Evolutionary conservation across 805 yeast genomes (phyloP), one percentile per base, ranked within the genome.

Genomic region (Metschnikowia henanensis): DNA sequence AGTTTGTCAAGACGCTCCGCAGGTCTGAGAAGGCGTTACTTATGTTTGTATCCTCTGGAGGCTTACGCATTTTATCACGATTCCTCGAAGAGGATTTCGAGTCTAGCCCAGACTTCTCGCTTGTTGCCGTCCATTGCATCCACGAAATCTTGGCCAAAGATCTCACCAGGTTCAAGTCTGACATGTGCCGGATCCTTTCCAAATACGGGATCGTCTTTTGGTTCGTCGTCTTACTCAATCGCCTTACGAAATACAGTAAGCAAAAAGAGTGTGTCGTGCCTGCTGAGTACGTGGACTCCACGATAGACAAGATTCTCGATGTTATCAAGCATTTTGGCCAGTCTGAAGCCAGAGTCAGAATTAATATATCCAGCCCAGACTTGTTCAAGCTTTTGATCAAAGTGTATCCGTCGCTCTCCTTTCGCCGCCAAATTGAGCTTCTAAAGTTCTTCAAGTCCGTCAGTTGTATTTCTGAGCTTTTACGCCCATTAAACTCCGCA

Each of bases 31-130:
- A 49, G 19, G 68, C 73, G 1, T 47, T 73, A 10, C 57, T 67
- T 4, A 61, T 66, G 65, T 71, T 75, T 46, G 64, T 75, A 4
- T 68, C 76, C 3, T 61, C 72, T 39, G 80, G 80, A 3, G 77
- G 78, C 0, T 57, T 77, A 17, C 58, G 68, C 23, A 67, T 75
- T 3, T 57, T 76, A 23, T 55, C 74, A 1, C 69, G 71, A 30
- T 71, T 76, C 47, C 63, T 75, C 3, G 78, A 74, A 43, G 78
- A 71, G 41, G 78, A 75, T 46, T 66, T 67, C 40, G 73, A 66
- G 32, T 32, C 59, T 1, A 55, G 64, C 3, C 76, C 73, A 0
- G 63, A 59, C 15, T 63, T 72, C 43, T 67, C 76, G 2, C 40
- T 65, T 8, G 66, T 65, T 15, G 56, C 73, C 3, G 62, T 73